Base-by-base conservation (phyloP, 495 filamentous ascomycete species). In the Xylaria flabelliformis region DNA sequence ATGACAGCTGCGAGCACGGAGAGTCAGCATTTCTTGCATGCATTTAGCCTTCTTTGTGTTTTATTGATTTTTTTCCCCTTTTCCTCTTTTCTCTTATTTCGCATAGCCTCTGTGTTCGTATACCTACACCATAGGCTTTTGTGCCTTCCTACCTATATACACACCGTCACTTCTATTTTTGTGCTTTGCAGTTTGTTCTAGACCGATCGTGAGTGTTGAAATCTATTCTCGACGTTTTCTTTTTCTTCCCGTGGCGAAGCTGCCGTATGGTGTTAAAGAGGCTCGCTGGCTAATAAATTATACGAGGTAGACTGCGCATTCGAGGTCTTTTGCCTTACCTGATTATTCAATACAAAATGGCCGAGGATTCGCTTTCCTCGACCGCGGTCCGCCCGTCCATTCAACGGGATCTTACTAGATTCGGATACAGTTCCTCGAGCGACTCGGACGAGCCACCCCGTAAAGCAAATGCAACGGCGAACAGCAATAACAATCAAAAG, bases 401-500 rank as follows among this genome's bases (percentile, higher is more conserved):
- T 29, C 70, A 67, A 24, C 62, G 62, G 50, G 75, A 75, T 55
- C 73, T 76, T 48, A 36, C 67, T 48, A 74, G 74, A 75, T 81
- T 79, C 62, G 79, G 79, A 17, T 81, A 81, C 51, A 81, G 79
- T 63, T 81, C 79, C 67, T 80, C 79, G 51, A 78, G 75, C 59
- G 79, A 81, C 59, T 81, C 79, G 53, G 79, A 81, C 69, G 79
- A 81, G 55, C 65, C 75, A 19, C 76, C 75, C n/a, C 75, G 67
- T 2, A 75, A 78, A 46, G n/a, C 73, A 58, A 73, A 50, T 13
- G 34, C 75, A 8, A 73, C 53, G 24, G 76, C 59, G 26, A 75
- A 44, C 50, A 76, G 1, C 59, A 74, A 29, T 12, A 71, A 67
- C 42, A 74, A 77, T 21, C 77, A 79, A 56, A 85, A 85, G 78